These are phyloP conservation scores for Zasmidium cellare DNA, from an alignment of 2,329 filamentous ascomycete genomes.

Conservation along the genomic window DNA sequence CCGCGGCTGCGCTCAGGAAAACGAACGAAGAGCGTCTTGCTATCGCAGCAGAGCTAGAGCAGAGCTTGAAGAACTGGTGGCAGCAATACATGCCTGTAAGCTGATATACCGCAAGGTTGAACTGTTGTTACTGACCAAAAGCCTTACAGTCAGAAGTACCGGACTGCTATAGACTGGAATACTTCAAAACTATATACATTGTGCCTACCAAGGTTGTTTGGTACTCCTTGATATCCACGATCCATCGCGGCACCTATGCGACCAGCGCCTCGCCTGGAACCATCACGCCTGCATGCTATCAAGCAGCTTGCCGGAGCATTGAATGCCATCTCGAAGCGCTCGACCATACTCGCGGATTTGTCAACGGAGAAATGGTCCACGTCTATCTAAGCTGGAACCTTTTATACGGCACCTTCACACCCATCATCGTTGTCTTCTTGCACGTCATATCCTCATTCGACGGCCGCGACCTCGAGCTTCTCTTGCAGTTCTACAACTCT, in stretches of 20 bases:
- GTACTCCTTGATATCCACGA: slow-evolving; percentile 13
- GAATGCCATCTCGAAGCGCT: slow-evolving; percentile 11
- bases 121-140: background rate
- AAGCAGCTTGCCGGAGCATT: slow-evolving; percentile 12
- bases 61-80: slow-evolving; percentile 5
- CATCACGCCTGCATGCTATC: slow-evolving; percentile 14
- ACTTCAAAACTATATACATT: slow-evolving; percentile 8
- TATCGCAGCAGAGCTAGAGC: slow-evolving; percentile 8
- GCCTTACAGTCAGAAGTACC: background rate
- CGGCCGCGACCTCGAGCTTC: slow-evolving; percentile 8
- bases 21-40: slow-evolving; percentile 6
- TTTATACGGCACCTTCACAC: slow-evolving; percentile 13
- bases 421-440: slow-evolving; percentile 16
- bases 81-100: background rate
- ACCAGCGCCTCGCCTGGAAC: slow-evolving; percentile 7
- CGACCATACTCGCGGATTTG: slow-evolving; percentile 4
- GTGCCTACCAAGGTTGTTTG: slow-evolving; percentile 6
- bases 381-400: slow-evolving; percentile 14
- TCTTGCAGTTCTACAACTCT: slow-evolving; percentile 11
- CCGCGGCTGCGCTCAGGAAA: slow-evolving; percentile 9
- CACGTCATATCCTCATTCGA: slow-evolving; percentile 13
- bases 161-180: slow-evolving; percentile 7
- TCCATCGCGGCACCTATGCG: slow-evolving; percentile 11
- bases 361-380: slow-evolving; percentile 5
- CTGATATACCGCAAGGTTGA: background rate